These are phyloP conservation scores for Aspergillus sclerotialis DNA, from an alignment of 2,329 filamentous ascomycete species.

Conservation along the genomic window DNA sequence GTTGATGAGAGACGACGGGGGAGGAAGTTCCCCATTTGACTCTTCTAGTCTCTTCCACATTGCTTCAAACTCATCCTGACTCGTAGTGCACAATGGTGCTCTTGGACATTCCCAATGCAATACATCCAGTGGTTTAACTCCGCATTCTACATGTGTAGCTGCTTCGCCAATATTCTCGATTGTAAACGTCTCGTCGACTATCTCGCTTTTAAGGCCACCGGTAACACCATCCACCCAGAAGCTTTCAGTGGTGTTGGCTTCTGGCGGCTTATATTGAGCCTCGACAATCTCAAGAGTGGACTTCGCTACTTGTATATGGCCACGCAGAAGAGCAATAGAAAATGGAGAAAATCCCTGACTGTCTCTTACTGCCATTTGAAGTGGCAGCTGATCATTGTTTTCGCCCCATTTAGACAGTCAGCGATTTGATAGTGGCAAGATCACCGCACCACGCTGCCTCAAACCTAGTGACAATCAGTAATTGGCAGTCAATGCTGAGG, in stretches of 20 bases:
- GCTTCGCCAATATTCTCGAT: slow-evolving; percentile 69
- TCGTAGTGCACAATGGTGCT: too few relatives aligned
- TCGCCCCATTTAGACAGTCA: slow-evolving; percentile 32
- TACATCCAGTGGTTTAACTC: slow-evolving; percentile 48
- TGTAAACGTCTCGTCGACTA: slow-evolving; percentile 63
- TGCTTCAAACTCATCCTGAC: slow-evolving; percentile 5
- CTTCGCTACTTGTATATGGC: slow-evolving; percentile 57
- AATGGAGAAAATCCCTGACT: slow-evolving; percentile 52
- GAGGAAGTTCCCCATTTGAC: too few relatives aligned
- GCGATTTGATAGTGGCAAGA: slow-evolving; percentile 47
- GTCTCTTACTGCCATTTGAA: slow-evolving; percentile 59
- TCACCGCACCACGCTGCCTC: slow-evolving; percentile 70
- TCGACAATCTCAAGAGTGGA: slow-evolving; percentile 63
- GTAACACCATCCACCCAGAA: slow-evolving; percentile 29
- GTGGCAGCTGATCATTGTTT: slow-evolving; percentile 48
- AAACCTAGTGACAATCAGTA: slow-evolving; percentile 32
- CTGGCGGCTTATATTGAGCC: slow-evolving; percentile 58
- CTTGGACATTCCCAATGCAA: slow-evolving; percentile 38
- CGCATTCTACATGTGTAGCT: slow-evolving; percentile 61
- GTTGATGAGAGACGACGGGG: slow-evolving; percentile 22
- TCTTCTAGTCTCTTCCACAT: neutral
- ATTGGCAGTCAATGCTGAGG: slow-evolving; percentile 43
- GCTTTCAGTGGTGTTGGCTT: slow-evolving; percentile 41
- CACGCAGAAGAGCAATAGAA: slow-evolving; percentile 59
- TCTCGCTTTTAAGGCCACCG: slow-evolving; percentile 37